These are phyloP conservation scores for Coffea eugenioides DNA, from an alignment of 257 asterid species.

Conservation along the genomic window DNA sequence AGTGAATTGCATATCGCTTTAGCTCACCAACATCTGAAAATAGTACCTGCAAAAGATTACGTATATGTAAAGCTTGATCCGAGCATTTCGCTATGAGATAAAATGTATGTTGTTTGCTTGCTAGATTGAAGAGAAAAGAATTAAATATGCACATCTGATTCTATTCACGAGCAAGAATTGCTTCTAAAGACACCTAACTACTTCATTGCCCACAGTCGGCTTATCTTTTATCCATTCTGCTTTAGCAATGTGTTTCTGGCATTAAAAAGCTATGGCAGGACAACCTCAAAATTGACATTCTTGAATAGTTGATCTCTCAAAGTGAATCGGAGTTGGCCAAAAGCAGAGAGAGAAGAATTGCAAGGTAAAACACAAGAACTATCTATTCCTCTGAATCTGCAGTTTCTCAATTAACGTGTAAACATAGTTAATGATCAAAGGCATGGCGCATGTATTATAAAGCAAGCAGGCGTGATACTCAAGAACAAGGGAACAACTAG, in stretches of 20 bases:
- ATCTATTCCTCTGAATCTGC: no score
- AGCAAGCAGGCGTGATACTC: not conserved
- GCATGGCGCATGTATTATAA: not conserved
- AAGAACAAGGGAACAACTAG: not conserved
- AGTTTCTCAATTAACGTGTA: not conserved
- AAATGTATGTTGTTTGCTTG: no score
- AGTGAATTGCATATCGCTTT: constrained; percentile 39
- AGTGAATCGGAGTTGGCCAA: not conserved
- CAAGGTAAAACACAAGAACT: not conserved
- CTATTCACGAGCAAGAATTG: not conserved
- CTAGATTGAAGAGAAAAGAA: not conserved
- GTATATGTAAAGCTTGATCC: not conserved
- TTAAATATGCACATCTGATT: not conserved
- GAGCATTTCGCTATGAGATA: not conserved
- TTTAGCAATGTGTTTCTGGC: not conserved
- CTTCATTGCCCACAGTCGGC: not conserved
- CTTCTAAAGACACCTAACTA: not conserved
- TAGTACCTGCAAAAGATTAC: constrained; percentile 34
- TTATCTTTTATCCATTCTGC: not conserved
- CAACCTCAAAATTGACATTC: not conserved
- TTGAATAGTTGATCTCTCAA: not conserved
- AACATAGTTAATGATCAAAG: not conserved
- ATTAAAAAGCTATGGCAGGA: not conserved
- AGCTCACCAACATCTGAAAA: constrained; percentile 52
- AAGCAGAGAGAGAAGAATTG: not conserved